Percentiles rank a stretch among this genome's conserved stretches.
phyloP scores from a whole-genome alignment of 805 yeast species.

The Torulaspora indica region DNA sequence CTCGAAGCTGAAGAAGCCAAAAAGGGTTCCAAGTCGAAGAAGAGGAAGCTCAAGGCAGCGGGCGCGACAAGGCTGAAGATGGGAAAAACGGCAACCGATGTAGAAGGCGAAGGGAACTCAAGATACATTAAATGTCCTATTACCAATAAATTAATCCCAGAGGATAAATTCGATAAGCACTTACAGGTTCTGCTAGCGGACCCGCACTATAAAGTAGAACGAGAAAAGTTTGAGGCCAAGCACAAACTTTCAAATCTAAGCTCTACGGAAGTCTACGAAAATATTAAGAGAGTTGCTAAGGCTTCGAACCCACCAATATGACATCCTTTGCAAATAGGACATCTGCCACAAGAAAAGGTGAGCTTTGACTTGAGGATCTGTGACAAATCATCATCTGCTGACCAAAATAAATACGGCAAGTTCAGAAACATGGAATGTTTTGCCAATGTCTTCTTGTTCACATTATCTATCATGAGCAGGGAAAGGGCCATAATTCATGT shows the following conservation, averaged over 20 bases:
- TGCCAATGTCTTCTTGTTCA: too few species aligned
- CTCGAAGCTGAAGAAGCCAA: neutral
- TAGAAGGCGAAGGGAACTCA: slow-evolving; percentile 18
- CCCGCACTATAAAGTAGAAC: slow-evolving; percentile 71
- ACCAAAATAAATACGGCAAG: too few species aligned
- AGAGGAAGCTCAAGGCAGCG: slow-evolving; percentile 63
- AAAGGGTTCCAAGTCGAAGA: slow-evolving; percentile 32
- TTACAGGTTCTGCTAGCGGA: slow-evolving; percentile 65
- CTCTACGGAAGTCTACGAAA: slow-evolving; percentile 56
- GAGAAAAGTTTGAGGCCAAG: slow-evolving; percentile 51
- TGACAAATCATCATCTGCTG: too few species aligned
- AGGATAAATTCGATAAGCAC: slow-evolving; percentile 65
- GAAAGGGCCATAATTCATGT: too few species aligned
- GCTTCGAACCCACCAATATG: neutral
- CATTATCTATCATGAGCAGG: too few species aligned
- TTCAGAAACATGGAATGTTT: too few species aligned
- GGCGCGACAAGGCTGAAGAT: slow-evolving; percentile 57
- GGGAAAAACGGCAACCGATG: slow-evolving; percentile 7
- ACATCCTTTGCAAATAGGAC: neutral
- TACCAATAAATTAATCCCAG: slow-evolving; percentile 66
- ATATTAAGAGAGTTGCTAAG: slow-evolving; percentile 48
- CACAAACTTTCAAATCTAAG: slow-evolving; percentile 48
- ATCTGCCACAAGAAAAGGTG: neutral
- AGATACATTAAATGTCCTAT: slow-evolving; percentile 67
- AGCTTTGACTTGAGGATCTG: neutral